phyloP scores from a whole-genome alignment of 1,139 yeast species.

The Martiniozyma asiatica region DNA sequence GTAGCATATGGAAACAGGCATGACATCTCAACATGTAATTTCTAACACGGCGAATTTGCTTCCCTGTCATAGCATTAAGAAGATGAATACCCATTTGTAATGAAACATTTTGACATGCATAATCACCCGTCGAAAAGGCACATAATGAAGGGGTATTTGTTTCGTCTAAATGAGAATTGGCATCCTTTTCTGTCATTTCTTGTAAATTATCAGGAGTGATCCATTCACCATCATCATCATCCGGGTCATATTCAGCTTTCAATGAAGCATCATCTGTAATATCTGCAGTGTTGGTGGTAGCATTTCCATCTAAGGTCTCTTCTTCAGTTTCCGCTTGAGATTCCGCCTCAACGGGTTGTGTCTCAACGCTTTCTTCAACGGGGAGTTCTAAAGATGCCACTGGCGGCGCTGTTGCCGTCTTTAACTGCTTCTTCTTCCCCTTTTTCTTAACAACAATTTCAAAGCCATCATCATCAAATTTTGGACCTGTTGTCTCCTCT shows the following conservation, averaged over 20 bases:
- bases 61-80: constrained; percentile 77
- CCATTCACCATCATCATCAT: constrained; percentile 89
- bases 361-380: too few species aligned
- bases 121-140: constrained; percentile 91
- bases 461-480: constrained; percentile 20
- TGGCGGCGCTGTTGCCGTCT: constrained; percentile 1
- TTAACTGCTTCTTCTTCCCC: constrained; percentile 3
- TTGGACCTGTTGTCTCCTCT: constrained; percentile 11
- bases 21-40: constrained; percentile 94
- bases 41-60: constrained; percentile 73
- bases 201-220: constrained; percentile 78
- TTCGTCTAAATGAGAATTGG: constrained; percentile 29
- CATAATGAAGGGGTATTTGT: constrained; percentile 31
- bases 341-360: background rate
- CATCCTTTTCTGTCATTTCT: constrained; percentile 57
- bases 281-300: too few species aligned
- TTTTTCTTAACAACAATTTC: constrained; percentile 18
- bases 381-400: too few species aligned
- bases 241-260: constrained; percentile 43
- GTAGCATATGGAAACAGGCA: constrained; percentile 81
- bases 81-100: constrained; percentile 81
- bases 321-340: constrained; percentile 1
- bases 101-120: constrained; percentile 92
- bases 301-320: constrained; percentile 1
- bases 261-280: too few species aligned